These are phyloP conservation scores for Entamoeba moshkovskii DNA, from an alignment of 208 protist species.

Conservation along the genomic window DNA sequence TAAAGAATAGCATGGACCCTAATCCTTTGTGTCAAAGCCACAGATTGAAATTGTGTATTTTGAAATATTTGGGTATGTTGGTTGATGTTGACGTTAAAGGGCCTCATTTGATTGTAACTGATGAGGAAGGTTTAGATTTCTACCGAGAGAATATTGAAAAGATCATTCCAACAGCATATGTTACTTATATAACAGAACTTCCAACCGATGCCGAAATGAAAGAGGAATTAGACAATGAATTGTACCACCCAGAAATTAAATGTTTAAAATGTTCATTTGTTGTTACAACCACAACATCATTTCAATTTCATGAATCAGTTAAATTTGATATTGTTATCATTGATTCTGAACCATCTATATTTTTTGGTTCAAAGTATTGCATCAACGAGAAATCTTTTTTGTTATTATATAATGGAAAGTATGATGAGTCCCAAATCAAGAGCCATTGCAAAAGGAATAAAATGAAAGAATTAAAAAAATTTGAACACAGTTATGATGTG, in stretches of 20 bases:
- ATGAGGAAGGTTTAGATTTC: background rate
- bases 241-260: background rate
- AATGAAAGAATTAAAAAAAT: background rate
- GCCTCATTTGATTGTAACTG: background rate
- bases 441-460: background rate
- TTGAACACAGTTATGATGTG: background rate
- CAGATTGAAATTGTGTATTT: background rate
- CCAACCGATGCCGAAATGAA: background rate
- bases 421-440: background rate
- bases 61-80: background rate
- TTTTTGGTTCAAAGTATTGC: background rate
- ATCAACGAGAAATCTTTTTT: background rate
- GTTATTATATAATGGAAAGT: background rate
- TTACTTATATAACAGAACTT: background rate
- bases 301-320: background rate
- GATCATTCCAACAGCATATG: background rate
- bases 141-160: background rate
- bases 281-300: background rate
- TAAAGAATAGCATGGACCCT: background rate
- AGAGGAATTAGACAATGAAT: background rate
- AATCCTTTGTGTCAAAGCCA: background rate
- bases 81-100: background rate
- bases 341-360: background rate
- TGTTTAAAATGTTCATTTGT: background rate
- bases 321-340: background rate